Conservation (phyloP, 306 rosid genomes). For the Abrus precatorius region DNA sequence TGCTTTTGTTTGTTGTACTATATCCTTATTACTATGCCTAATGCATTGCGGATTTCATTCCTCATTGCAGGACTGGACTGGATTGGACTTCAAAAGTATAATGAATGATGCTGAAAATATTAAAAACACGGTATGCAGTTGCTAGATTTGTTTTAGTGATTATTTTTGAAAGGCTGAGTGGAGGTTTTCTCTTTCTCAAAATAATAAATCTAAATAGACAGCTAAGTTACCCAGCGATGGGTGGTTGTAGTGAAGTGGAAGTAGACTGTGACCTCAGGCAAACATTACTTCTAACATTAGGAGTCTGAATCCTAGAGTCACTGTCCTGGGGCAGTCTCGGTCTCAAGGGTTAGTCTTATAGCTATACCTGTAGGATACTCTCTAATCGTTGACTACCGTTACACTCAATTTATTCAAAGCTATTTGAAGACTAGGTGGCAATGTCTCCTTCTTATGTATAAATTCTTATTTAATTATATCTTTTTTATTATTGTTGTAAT, state of each 20-base stretch:
- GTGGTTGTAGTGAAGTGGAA: neutral
- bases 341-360: neutral
- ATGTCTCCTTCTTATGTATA: neutral
- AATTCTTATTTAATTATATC: neutral
- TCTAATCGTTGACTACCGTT: neutral
- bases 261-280: neutral
- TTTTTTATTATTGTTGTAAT: neutral
- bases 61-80: conserved; percentile 92
- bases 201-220: neutral
- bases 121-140: conserved; percentile 77
- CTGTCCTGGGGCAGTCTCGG: neutral
- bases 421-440: neutral
- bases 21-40: conserved; percentile 13
- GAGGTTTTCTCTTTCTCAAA: neutral
- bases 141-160: neutral
- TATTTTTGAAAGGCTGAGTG: neutral
- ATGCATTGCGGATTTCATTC: conserved; percentile 37
- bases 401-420: neutral
- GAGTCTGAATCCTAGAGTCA: too few relatives aligned
- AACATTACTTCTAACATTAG: too few relatives aligned
- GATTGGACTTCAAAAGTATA: conserved; percentile 84
- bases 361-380: neutral
- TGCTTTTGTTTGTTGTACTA: too few relatives aligned
- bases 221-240: neutral
- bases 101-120: conserved; percentile 91